Evolutionary conservation across 352 stramenopile species (phyloP), one percentile per base, ranked within the genome.

Genomic region (Pythium dissimile): DNA sequence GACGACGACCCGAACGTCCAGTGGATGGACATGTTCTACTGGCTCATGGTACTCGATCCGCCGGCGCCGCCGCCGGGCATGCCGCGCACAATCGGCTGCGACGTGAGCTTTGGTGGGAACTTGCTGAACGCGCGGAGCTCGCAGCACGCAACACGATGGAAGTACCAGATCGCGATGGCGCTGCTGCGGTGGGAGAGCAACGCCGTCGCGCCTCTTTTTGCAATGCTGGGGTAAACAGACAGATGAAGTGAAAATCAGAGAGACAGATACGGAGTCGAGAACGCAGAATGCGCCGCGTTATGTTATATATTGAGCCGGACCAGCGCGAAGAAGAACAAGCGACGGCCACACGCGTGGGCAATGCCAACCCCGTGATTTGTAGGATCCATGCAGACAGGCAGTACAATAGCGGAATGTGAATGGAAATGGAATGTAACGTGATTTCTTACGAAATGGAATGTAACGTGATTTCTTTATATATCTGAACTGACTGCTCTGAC

Each of bases 21-120:
- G 64, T 89, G 78, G 81, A 84, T 91, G 75, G 78, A 89, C 20
- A 88, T 86, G 74, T 87, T 82, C 26, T 86, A 86, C 68, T 91
- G 81, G 81, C 73, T 88, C 35, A 78, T 83, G 73, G 71, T 91
- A 48, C 78, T 73, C 3, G 77, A 84, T 45, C 62, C 70, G 31
- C 61, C 50, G 4, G 26, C 49, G 37, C 16, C 65, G 15, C 23
- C 52, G 64, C 32, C 42, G 10, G 45, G 39, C 28, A 16, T 16
- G 54, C 32, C 45, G 60, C 53, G 12, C 20, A 16, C 39, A 1
- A 46, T 57, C 13, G n/a, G 55, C 24, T 86, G 78, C 47, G 75
- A 88, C 54, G 75, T 88, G 51, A 85, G 71, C 21, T 91, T 85
- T 61, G 81, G 81, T 21, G 81, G 81, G 34, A 89, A 88, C 23